These are phyloP conservation scores for Phyllosticta capitalensis DNA, from an alignment of 2,329 filamentous ascomycete species.

Conservation along the genomic window DNA sequence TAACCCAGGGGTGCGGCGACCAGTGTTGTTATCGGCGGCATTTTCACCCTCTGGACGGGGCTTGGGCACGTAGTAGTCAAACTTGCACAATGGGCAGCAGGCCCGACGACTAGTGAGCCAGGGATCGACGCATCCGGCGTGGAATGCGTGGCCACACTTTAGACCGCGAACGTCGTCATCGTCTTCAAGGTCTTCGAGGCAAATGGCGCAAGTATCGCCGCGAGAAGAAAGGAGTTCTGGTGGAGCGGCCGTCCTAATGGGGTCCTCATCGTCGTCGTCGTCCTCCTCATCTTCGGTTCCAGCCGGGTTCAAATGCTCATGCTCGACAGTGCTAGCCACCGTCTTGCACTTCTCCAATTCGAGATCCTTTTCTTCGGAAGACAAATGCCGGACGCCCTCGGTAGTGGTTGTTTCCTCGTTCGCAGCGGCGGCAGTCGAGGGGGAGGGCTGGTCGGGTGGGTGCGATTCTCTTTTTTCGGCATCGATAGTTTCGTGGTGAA, in stretches of 20 bases:
- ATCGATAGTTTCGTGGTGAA: not conserved
- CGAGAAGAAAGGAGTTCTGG: slow-evolving; percentile 72
- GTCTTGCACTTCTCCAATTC: slow-evolving; percentile 24
- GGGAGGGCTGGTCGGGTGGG: not conserved
- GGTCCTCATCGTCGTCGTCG: slow-evolving; percentile 60
- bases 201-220: slow-evolving; percentile 93
- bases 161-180: slow-evolving; percentile 91
- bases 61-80: slow-evolving; percentile 94
- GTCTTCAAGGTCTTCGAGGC: slow-evolving; percentile 86
- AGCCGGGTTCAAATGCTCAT: slow-evolving; percentile 11
- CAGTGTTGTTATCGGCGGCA: slow-evolving; percentile 16
- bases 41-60: slow-evolving; percentile 55
- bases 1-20: slow-evolving; percentile 20
- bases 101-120: slow-evolving; percentile 92
- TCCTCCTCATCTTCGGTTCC: slow-evolving; percentile 15
- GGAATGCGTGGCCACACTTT: slow-evolving; percentile 96
- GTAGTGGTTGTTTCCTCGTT: slow-evolving; percentile 13
- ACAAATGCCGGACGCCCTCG: slow-evolving; percentile 21
- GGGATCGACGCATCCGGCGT: slow-evolving; percentile 88
- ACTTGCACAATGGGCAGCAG: slow-evolving; percentile 95
- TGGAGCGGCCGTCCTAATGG: slow-evolving; percentile 72
- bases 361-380: slow-evolving; percentile 18
- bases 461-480: slow-evolving; percentile 4
- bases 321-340: slow-evolving; percentile 20
- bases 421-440: not conserved